Evolutionary conservation across 129 eudicot species (phyloP), one percentile per base, ranked within the genome.

Genomic region (Chrysanthemum makinoi): DNA sequence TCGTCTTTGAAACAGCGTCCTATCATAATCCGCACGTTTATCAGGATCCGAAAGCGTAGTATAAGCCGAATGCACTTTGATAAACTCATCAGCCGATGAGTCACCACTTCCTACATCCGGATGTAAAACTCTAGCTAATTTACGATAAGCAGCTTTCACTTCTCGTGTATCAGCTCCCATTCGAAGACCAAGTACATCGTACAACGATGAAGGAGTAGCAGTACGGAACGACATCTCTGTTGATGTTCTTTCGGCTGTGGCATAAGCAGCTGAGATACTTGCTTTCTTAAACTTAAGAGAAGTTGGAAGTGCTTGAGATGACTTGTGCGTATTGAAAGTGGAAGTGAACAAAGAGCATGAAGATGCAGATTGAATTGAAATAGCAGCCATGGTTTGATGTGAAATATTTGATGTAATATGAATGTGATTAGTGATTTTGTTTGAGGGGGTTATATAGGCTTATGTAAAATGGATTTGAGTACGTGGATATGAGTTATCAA

Each of bases 1-100:
- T 28, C 55, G 58, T 15, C 83, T 59, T 58, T 66, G 81, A 28
- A 74, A 65, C 76, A 88, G 14, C 35, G 54, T 76, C 4, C 86
- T 78, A 68, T 91, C 95, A 57, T 91, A 91, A 59, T 77, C 85
- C 1, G 88, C 95, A 3, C 97, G 86, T 68, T 86, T 88, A 44
- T 48, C 83, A 30, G 92, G 95, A 56, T 87, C 97, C 2, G 89
- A 73, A 1, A 91, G 78, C 12, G 92, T 91, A 2, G 79, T 24
- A 71, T 91, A 91, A 56, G 97, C 97, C 10, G 83, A 78, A 44
- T 86, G 91, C 39, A 91, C 63, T 69, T 82, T 81, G 97, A 63
- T 90, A 65, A 12, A 72, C 76, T 28, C 97, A 22, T 22, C 24
- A 22, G 24, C 24, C 0, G 24, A 22, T 22, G 22, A 20, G 22